Conservation (phyloP, 2,329 filamentous ascomycete species). For the Ophiostoma sp. region DNA sequence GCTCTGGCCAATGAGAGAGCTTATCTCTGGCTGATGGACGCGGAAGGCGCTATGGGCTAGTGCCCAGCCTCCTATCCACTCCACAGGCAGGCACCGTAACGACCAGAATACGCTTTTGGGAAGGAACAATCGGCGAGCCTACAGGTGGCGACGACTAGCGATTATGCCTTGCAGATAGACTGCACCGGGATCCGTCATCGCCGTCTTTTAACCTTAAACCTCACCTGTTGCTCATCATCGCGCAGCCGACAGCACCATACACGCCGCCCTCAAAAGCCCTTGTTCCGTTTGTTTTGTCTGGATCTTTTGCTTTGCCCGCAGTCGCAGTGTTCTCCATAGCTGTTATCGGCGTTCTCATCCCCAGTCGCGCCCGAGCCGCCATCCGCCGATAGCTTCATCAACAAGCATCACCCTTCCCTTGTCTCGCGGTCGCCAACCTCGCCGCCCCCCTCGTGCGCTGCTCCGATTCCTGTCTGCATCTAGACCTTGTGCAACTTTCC, state of each 20-base stretch:
- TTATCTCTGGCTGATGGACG: constrained; percentile 15
- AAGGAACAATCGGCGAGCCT: constrained; percentile 10
- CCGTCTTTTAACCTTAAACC: background rate
- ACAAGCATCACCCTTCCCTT: background rate
- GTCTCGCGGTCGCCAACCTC: background rate
- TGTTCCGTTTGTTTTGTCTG: background rate
- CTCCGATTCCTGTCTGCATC: background rate
- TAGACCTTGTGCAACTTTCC: background rate
- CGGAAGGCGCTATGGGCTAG: constrained; percentile 17
- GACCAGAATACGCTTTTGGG: background rate
- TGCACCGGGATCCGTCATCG: background rate
- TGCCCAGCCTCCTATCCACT: constrained; percentile 18
- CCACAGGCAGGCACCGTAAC: constrained; percentile 17
- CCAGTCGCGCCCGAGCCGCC: background rate
- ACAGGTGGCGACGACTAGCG: constrained; percentile 1
- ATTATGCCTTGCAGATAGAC: background rate
- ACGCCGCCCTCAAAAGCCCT: background rate
- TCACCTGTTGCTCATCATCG: background rate
- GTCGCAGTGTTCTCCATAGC: background rate
- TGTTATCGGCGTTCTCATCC: background rate
- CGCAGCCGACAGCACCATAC: background rate
- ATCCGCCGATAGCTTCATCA: background rate
- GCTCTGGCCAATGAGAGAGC: constrained; percentile 25
- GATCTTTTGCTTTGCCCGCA: no score
- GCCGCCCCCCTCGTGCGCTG: background rate